Percentiles rank a stretch among this genome's conserved stretches.
These are phyloP conservation scores for Pseudogymnoascus sp. DNA, from an alignment of 2,329 filamentous ascomycete species.

Conservation along the genomic window DNA sequence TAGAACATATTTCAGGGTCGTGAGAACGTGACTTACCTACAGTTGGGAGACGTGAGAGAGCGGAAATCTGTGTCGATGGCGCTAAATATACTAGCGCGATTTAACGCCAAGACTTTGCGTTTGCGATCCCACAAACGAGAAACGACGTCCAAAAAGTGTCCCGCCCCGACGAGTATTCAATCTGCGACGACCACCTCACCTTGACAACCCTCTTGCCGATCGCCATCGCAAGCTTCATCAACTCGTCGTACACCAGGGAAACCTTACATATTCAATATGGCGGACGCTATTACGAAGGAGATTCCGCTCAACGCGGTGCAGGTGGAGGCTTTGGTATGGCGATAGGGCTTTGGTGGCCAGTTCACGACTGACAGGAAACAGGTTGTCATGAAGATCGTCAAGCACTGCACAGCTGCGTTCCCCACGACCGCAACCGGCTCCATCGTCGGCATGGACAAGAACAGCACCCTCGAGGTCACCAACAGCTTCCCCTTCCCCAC, in stretches of 20 bases:
- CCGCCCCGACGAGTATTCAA: conserved; percentile 4
- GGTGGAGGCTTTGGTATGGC: conserved; percentile 82
- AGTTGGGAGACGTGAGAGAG: neutral
- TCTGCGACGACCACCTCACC: conserved; percentile 6
- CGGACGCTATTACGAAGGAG: conserved; percentile 52
- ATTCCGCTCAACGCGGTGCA: conserved; percentile 77
- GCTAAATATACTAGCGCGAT: conserved; percentile 9
- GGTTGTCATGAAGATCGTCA: conserved; percentile 98
- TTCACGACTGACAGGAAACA: conserved; percentile 33
- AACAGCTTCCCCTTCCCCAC: conserved; percentile 93
- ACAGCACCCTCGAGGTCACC: conserved; percentile 77
- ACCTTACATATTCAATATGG: conserved; percentile 40
- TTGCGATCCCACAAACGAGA: conserved; percentile 7
- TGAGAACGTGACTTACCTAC: neutral
- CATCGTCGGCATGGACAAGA: conserved; percentile 86
- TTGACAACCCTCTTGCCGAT: neutral
- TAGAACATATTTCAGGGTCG: neutral
- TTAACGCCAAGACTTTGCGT: conserved; percentile 10
- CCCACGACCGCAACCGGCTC: conserved; percentile 84
- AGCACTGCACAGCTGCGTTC: conserved; percentile 83
- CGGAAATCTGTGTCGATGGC: neutral
- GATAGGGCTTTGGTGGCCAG: conserved; percentile 29
- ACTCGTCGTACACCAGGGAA: conserved; percentile 6
- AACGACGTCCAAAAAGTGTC: conserved; percentile 9
- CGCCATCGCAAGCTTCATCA: neutral